A percentile compares a stretch with the other conserved stretches of the same genome.
Evolutionary conservation across 164 flowering plant genomes (phyloP).

Genomic region (Malania oleifera): DNA sequence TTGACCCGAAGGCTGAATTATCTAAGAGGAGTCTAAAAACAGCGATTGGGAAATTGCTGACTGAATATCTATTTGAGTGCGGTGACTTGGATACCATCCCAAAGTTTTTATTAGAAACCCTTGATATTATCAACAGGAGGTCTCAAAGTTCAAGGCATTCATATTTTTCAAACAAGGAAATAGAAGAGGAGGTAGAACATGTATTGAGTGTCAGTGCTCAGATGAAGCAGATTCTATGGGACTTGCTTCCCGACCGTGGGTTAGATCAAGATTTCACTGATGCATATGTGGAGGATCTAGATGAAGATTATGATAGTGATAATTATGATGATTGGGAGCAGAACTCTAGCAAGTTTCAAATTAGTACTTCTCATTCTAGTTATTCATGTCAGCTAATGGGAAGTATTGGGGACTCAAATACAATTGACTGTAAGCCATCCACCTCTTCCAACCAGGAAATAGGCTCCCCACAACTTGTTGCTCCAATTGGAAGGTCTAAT

Average conservation of each 20-base stretch:
- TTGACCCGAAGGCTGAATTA: constrained; percentile 42
- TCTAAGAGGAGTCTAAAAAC: constrained; percentile 26
- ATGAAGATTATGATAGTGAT: constrained; percentile 40
- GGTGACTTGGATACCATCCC: constrained; percentile 56
- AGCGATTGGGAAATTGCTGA: constrained; percentile 42
- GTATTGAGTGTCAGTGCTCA: constrained; percentile 56
- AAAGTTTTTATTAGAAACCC: constrained; percentile 31
- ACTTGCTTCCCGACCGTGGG: constrained; percentile 30
- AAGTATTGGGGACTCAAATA: constrained; percentile 40
- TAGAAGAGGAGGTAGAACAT: constrained; percentile 60
- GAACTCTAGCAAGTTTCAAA: constrained; percentile 2
- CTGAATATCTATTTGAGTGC: constrained; percentile 67
- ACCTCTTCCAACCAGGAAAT: neutral
- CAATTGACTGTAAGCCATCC: constrained; percentile 7
- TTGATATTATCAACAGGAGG: constrained; percentile 42
- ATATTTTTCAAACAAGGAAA: constrained; percentile 26
- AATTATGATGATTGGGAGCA: constrained; percentile 13
- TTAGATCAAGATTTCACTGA: constrained; percentile 53
- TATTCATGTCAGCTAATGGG: constrained; percentile 23
- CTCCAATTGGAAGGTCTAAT: constrained; percentile 5
- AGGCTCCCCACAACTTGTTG: constrained; percentile 5
- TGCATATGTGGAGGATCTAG: constrained; percentile 64
- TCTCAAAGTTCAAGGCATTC: constrained; percentile 12
- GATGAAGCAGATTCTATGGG: constrained; percentile 55
- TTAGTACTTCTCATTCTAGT: constrained; percentile 10